These are phyloP conservation scores for Gastrodia elata DNA, from an alignment of 106 monocot genomes.

Conservation along the genomic window DNA sequence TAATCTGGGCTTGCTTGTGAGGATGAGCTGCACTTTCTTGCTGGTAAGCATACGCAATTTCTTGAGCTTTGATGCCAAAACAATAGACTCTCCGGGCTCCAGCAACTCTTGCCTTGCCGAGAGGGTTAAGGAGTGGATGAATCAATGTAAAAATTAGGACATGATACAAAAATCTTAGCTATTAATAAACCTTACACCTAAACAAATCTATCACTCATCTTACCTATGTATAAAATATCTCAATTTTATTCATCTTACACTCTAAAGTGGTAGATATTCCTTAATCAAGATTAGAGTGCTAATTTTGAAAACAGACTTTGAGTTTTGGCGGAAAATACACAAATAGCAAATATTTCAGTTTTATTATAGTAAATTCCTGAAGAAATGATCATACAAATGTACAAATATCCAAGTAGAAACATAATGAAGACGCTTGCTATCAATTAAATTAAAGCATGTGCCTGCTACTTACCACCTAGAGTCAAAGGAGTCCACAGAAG, in stretches of 20 bases:
- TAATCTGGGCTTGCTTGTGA: slow-evolving; percentile 82
- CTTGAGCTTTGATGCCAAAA: slow-evolving; percentile 83
- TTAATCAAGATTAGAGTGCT: no score
- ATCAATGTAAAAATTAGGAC: no score
- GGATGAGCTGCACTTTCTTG: slow-evolving; percentile 93
- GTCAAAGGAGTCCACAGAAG: slow-evolving; percentile 90
- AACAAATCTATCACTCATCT: no score
- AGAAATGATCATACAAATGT: background rate
- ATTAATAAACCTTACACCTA: no score
- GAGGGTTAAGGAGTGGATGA: background rate
- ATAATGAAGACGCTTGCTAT: background rate
- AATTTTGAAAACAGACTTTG: no score
- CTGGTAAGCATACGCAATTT: slow-evolving; percentile 63
- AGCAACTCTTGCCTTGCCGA: slow-evolving; percentile 74
- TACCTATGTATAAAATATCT: no score
- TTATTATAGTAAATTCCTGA: no score
- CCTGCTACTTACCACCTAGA: slow-evolving; percentile 65
- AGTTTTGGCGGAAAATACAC: no score
- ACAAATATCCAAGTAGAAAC: background rate
- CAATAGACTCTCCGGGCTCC: slow-evolving; percentile 68
- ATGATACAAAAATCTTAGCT: no score
- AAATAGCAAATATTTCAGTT: no score
- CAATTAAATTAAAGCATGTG: background rate
- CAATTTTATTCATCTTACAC: no score
- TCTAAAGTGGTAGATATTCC: no score